These are phyloP conservation scores for Geotrichum histeridarum DNA, from an alignment of 1,139 yeast genomes.

Conservation along the genomic window DNA sequence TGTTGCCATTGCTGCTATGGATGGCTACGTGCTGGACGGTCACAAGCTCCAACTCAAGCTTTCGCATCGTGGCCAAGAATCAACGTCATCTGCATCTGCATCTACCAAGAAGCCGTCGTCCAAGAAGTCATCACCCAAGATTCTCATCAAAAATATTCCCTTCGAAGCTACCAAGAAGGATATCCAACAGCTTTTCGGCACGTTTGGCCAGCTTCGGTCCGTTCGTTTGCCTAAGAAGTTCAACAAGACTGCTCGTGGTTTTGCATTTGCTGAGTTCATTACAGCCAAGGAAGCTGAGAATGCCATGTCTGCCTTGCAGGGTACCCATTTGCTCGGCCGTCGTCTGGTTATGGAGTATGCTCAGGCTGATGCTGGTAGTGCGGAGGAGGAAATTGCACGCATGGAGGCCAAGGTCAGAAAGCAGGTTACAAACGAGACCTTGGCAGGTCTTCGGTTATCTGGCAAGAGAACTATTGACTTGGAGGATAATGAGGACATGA, in stretches of 20 bases:
- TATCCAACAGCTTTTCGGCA: slow-evolving; percentile 80
- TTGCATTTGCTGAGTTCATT: slow-evolving; percentile 91
- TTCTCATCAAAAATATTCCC: slow-evolving; percentile 92
- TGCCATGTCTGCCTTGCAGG: slow-evolving; percentile 92
- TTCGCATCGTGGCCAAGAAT: slow-evolving; percentile 61
- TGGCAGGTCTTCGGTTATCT: slow-evolving; percentile 58
- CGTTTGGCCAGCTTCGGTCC: slow-evolving; percentile 90
- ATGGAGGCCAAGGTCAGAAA: slow-evolving; percentile 81
- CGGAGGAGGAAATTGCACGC: slow-evolving; percentile 82
- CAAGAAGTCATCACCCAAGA: slow-evolving; percentile 55
- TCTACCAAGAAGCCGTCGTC: slow-evolving; percentile 30
- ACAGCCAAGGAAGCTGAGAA: slow-evolving; percentile 87
- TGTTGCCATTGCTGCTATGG: slow-evolving; percentile 65
- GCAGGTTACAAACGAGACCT: slow-evolving; percentile 70
- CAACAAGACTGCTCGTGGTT: slow-evolving; percentile 92
- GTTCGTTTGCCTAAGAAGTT: slow-evolving; percentile 95
- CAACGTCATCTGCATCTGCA: slow-evolving; percentile 16
- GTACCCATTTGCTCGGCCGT: slow-evolving; percentile 95
- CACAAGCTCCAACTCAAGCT: slow-evolving; percentile 84
- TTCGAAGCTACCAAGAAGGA: slow-evolving; percentile 94
- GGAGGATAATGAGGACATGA: slow-evolving; percentile 44
- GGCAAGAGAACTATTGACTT: slow-evolving; percentile 74
- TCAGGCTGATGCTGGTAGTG: slow-evolving; percentile 71
- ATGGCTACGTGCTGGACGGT: slow-evolving; percentile 79
- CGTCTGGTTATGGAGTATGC: slow-evolving; percentile 94